Percentiles rank a stretch among this genome's conserved stretches.
phyloP scores from a whole-genome alignment of 176 grass and related monocot species.

The Carex littledalei region DNA sequence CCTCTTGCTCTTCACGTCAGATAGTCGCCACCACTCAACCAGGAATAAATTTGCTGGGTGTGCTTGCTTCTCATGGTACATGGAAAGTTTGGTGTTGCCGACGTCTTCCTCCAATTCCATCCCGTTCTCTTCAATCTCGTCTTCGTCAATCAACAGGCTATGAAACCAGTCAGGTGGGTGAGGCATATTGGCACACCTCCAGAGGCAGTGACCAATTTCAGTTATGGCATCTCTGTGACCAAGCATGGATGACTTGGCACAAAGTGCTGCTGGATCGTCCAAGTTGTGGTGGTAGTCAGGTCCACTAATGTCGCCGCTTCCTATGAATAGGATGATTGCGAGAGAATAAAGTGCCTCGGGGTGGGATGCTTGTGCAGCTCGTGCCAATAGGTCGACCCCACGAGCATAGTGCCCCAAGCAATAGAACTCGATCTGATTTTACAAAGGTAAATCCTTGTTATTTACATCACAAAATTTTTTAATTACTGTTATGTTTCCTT shows the following conservation, averaged over 20 bases:
- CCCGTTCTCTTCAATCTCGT: background rate
- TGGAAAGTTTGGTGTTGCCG: no score
- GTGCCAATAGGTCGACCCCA: background rate
- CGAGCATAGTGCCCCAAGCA: background rate
- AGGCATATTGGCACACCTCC: background rate
- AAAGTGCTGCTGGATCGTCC: background rate
- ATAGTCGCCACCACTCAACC: background rate
- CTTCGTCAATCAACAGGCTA: background rate
- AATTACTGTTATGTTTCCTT: background rate
- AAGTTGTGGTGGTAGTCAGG: background rate
- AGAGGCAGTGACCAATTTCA: background rate
- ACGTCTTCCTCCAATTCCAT: background rate
- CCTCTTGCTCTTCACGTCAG: background rate
- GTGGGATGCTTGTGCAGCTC: background rate
- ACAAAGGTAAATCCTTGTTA: background rate
- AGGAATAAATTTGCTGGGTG: background rate
- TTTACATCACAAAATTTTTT: background rate
- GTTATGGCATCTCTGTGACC: background rate
- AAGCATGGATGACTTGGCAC: background rate
- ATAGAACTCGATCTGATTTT: background rate
- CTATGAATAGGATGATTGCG: background rate
- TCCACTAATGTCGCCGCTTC: background rate
- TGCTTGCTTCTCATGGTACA: no score
- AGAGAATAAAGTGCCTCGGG: background rate
- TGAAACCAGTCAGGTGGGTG: background rate